These are phyloP conservation scores for Leccinum griseonigrum DNA, from an alignment of 1,284 basidiomycete species.

Conservation along the genomic window DNA sequence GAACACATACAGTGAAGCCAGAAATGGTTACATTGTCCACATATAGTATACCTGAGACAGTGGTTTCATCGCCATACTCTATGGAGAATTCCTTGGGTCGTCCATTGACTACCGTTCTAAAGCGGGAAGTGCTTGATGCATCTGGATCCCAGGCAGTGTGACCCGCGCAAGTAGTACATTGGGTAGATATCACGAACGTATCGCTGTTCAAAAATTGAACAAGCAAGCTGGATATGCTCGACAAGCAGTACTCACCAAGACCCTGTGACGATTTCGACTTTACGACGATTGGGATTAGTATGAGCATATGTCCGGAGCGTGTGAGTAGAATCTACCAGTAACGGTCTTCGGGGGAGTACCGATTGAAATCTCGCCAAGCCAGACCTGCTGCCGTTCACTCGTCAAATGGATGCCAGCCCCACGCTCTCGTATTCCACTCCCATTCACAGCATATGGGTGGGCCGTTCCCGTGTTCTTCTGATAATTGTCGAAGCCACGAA, in stretches of 20 bases:
- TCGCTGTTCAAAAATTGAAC: not conserved
- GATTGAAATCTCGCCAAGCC: not conserved
- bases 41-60: not conserved
- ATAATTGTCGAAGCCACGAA: not conserved
- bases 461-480: not conserved
- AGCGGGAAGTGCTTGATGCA: not conserved
- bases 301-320: not conserved
- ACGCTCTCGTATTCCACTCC: not conserved
- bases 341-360: not conserved
- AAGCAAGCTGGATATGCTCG: not conserved
- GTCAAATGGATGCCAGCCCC: not conserved
- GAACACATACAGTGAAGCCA: not conserved
- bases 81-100: not conserved
- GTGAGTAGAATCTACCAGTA: not conserved
- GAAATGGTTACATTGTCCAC: not conserved
- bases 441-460: not conserved
- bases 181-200: not conserved
- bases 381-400: not conserved
- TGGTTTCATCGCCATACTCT: not conserved
- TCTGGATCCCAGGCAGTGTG: not conserved
- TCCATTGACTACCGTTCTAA: no score
- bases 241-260: not conserved
- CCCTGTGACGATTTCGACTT: not conserved
- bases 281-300: not conserved
- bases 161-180: not conserved